These are phyloP conservation scores for Populus hybrid DNA, from an alignment of 441 rosid species.

Conservation along the genomic window DNA sequence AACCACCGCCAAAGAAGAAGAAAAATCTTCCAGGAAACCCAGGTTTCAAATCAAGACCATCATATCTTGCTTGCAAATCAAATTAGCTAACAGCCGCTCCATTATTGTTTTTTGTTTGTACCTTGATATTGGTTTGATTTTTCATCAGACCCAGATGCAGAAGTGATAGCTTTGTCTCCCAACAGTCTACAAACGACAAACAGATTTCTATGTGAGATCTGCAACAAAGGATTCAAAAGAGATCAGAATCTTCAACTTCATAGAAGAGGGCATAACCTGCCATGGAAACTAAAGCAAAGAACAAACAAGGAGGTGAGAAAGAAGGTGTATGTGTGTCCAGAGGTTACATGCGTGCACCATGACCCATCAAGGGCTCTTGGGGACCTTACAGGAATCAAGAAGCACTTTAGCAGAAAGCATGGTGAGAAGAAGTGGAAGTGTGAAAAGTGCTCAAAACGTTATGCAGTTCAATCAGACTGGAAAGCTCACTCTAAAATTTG, in stretches of 20 bases:
- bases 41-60: conserved; percentile 29
- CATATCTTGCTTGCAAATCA: neutral
- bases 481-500: conserved; percentile 65
- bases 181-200: conserved; percentile 48
- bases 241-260: conserved; percentile 70
- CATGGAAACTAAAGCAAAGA: conserved; percentile 60
- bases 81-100: neutral
- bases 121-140: neutral
- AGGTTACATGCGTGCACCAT: conserved; percentile 51
- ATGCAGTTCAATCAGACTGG: conserved; percentile 69
- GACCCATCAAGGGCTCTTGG: conserved; percentile 58
- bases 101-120: neutral
- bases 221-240: conserved; percentile 62
- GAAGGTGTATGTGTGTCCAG: conserved; percentile 59
- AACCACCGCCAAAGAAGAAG: conserved; percentile 45
- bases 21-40: conserved; percentile 67
- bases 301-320: conserved; percentile 42
- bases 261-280: conserved; percentile 63
- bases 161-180: conserved; percentile 58
- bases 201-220: conserved; percentile 64
- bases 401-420: conserved; percentile 61
- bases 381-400: conserved; percentile 66
- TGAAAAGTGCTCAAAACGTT: conserved; percentile 55
- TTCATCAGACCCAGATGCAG: conserved; percentile 59
- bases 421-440: conserved; percentile 72